Percentiles rank a stretch among this genome's conserved stretches.
Evolutionary conservation across 495 filamentous ascomycete genomes (phyloP).

Genomic region (Amniculicola lignicola): DNA sequence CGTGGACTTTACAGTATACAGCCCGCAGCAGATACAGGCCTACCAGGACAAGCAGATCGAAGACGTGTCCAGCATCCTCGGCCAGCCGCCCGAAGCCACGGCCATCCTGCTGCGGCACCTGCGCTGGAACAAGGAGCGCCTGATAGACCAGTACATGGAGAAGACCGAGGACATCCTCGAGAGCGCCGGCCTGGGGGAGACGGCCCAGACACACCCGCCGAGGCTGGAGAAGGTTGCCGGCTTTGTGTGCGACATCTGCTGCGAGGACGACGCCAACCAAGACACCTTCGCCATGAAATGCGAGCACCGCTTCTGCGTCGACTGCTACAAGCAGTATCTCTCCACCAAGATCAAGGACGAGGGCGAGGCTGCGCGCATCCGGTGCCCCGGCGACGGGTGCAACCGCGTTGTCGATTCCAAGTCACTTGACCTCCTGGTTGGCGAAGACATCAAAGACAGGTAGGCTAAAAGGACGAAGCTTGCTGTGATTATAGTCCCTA

Average conservation of each 20-base stretch:
- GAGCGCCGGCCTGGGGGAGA: constrained; percentile 73
- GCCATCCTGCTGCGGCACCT: constrained; percentile 86
- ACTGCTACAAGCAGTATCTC: constrained; percentile 90
- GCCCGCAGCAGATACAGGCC: constrained; percentile 72
- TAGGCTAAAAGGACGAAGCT: constrained; percentile 35
- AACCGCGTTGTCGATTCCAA: constrained; percentile 87
- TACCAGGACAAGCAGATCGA: constrained; percentile 81
- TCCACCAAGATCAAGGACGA: constrained; percentile 89
- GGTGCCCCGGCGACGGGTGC: constrained; percentile 86
- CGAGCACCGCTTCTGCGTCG: constrained; percentile 89
- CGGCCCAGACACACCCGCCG: constrained; percentile 54
- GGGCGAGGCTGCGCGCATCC: constrained; percentile 89
- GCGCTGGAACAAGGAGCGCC: constrained; percentile 90
- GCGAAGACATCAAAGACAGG: constrained; percentile 66
- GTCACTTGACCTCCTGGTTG: constrained; percentile 78
- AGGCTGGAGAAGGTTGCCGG: constrained; percentile 66
- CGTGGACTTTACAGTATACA: constrained; percentile 75
- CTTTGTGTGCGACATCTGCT: constrained; percentile 94
- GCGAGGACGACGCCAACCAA: constrained; percentile 77
- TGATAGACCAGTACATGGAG: constrained; percentile 96
- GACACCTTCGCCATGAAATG: constrained; percentile 93
- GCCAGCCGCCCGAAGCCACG: constrained; percentile 77
- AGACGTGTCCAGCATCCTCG: constrained; percentile 84
- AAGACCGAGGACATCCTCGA: constrained; percentile 72
- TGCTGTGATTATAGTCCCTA: not conserved